Percentiles rank a stretch among this genome's conserved stretches.
These are phyloP conservation scores for Coelastrella sp. DNA, from an alignment of 139 green algal species.

Conservation along the genomic window DNA sequence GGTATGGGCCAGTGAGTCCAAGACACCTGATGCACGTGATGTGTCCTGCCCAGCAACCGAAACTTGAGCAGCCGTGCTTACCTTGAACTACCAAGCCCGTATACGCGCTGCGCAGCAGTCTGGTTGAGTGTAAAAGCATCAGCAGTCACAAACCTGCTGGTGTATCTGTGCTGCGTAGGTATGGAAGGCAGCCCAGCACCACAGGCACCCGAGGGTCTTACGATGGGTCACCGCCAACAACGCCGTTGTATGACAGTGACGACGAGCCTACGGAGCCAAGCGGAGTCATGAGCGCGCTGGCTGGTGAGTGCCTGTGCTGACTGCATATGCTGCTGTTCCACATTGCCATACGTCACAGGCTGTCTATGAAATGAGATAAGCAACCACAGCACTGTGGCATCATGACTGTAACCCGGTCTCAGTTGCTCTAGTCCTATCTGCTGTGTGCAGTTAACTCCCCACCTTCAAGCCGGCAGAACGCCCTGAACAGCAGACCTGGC, in stretches of 20 bases:
- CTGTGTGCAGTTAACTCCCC: background rate
- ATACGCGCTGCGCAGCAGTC: background rate
- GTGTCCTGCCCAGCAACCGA: too few relatives aligned
- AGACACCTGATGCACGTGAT: background rate
- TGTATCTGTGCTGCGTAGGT: background rate
- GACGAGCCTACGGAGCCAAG: background rate
- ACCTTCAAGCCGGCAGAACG: background rate
- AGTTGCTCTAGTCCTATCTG: background rate
- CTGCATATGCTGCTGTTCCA: too few relatives aligned
- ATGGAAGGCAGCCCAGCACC: background rate
- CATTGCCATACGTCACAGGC: too few relatives aligned
- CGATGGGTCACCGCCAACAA: background rate
- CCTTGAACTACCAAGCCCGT: background rate
- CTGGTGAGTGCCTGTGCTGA: background rate
- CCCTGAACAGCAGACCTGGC: background rate
- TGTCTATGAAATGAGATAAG: too few relatives aligned
- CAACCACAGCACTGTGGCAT: too few relatives aligned
- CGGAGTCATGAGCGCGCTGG: background rate
- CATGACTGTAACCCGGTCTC: too few relatives aligned
- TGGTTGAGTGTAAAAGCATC: background rate
- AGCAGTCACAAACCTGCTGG: background rate
- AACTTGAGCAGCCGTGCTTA: too few relatives aligned
- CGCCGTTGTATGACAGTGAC: background rate
- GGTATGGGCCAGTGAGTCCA: background rate
- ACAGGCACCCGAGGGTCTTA: background rate